Base-by-base conservation (phyloP, 805 yeast genomes). In the Starmerella floris region DNA sequence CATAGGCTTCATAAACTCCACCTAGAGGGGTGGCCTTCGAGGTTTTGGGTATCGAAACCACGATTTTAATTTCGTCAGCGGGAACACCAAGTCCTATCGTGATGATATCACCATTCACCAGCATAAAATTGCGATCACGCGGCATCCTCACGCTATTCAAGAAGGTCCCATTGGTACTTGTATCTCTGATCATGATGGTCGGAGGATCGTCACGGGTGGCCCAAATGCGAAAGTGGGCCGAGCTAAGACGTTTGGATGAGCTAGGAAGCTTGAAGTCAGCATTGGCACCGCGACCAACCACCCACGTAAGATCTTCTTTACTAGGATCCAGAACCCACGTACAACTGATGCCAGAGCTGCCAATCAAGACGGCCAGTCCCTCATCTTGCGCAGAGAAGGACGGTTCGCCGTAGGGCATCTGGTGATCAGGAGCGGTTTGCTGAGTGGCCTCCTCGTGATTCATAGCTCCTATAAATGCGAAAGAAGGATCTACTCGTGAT, bases 21-120 rank as follows among this genome's bases (percentile, higher is more conserved):
- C 52, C 52, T 22, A 47, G 52, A 5, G 50, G 52, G 26, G 72
- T 66, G 42, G 66, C 61, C 35, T 55, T 52, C 26, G 48, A 44
- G 27, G 52, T 42, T 36, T 50, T 45, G 50, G 61, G 53, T 49
- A 58, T 51, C 53, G 58, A 41, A 50, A 54, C 66, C 3, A 74
- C 66, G 42, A 74, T 64, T 33, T 71, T 60, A 20, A 72, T 55
- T 43, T 69, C 72, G 50, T 91, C 97, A 22, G 68, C 66, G 1
- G 79, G 70, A 1, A 87, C 80, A 4, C 97, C 97, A 16, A 77
- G 67, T 0, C 97, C 98, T 0, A 91, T 82, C 1, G 87, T 73
- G 30, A 91, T 79, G 56, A 84, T 95, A 61, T 91, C 99, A 4
- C 97, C 97, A 57, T 84, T 95, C 35, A 78, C 76, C 30, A 91